Base-by-base conservation (phyloP, 345 rosid genomes). In the Pistacia integerrima region DNA sequence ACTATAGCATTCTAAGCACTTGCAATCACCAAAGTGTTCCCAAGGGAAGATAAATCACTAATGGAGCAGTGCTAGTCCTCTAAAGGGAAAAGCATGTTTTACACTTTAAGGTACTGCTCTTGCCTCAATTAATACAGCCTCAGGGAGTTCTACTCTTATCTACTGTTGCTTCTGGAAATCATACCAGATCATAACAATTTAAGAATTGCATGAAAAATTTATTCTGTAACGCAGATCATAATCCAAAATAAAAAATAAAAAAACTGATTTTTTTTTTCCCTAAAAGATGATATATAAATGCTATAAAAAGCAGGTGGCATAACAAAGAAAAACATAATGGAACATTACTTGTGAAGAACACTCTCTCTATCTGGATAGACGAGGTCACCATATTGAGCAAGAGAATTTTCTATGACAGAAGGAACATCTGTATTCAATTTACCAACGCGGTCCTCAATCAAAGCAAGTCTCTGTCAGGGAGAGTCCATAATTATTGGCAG, bases 321-420 rank as follows among this genome's bases (percentile, higher is more conserved):
- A 12, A 25, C 36, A 25, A 66, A 13, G 18, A 61, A 54, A 74
- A 70, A 41, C 36, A 36, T 72, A 55, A 68, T 30, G 41, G 66
- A 63, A 18, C 44, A 64, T 76, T 92, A 93, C 99, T 82, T 93
- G 72, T 77, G 80, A 80, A 96, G 90, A 74, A 89, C 77, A 64
- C 97, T 90, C 76, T 79, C 80, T 49, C 70, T 80, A 54, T 89
- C 89, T 35, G 94, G 99, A 81, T 91, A 89, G 66, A 92, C 97
- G 82, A 93, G 84, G 79, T 93, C 97, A 76, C 93, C 94, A 82
- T 93, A 93, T 69, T 89, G 97, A 33, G 93, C 89, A 82, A 96
- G 93, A 78, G 99, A 84, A 61, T 87, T 76, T 82, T 92, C 93
- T 80, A 96, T 91, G 63, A 88, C 90, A 25, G 82, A 69, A 28